Base-by-base conservation (phyloP, 2,329 filamentous ascomycete genomes). In the Dactylellina parvicollis region DNA sequence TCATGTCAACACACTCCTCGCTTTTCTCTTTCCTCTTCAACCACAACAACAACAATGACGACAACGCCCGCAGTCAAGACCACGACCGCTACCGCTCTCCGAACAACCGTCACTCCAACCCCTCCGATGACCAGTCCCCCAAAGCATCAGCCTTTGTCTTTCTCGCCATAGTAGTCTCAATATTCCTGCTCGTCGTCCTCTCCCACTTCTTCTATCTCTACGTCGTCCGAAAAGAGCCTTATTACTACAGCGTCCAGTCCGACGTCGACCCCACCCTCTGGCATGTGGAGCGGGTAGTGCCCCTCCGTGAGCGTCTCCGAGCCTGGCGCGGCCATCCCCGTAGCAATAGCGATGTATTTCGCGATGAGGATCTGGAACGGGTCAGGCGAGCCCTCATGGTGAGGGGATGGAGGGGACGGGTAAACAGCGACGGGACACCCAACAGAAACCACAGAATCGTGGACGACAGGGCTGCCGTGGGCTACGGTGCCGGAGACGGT, bases 151-250 rank as follows among this genome's bases (percentile, higher is more conserved):
- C 69, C 10, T 66, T 73, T 47, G 28, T 56, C 46, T 73, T 73
- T 30, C 55, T 73, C 47, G 52, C 57, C 26, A 22, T 61, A 5
- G 46, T 73, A 42, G n/a, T 73, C n/a, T 54, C 52, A 16, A 73
- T 73, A 28, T 73, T 73, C 49, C 28, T 65, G 18, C 60, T 73
- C 44, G 54, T 61, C 34, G 7, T 73, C 49, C 47, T 49, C 55
- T 66, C 69, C 16, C 69, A 73, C 55, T 73, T 66, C 60, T 66
- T 73, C 55, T 66, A 73, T 26, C 60, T 73, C 49, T 73, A 73
- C 54, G 55, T 73, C 36, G 9, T 73, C 36, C 60, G 69, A 4
- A 49, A 28, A 7, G 52, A 66, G 28, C 69, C 69, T 1, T 73
- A 73, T 38, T 73, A 66, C 54, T 73, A 73, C 55, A 64, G 57